Percentiles rank a stretch among this genome's conserved stretches.
Evolutionary conservation across 495 filamentous ascomycete species (phyloP).

Genomic region (Cercophora samala): DNA sequence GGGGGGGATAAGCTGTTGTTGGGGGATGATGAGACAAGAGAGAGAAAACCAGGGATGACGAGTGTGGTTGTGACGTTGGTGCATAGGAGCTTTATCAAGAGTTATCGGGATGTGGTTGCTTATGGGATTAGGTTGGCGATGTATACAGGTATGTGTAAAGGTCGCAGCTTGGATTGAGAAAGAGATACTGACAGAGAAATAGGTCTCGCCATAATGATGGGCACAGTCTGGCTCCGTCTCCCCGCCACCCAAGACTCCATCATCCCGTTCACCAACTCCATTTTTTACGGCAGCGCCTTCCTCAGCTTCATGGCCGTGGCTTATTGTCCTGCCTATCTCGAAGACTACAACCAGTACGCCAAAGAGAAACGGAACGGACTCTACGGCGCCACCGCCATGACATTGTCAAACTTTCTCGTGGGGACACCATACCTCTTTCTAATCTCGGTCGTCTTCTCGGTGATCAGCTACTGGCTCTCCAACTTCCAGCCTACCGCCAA

Average conservation of each 20-base stretch:
- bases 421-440: conserved; percentile 76
- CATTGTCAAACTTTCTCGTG: conserved; percentile 75
- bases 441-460: conserved; percentile 68
- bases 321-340: conserved; percentile 77
- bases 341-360: conserved; percentile 67
- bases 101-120: conserved; percentile 73
- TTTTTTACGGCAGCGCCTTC: conserved; percentile 68
- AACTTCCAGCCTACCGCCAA: conserved; percentile 64
- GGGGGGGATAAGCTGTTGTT: neutral
- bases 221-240: conserved; percentile 77
- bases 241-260: conserved; percentile 62
- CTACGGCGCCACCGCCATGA: conserved; percentile 67
- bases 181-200: conserved; percentile 6
- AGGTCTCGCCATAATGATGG: conserved; percentile 78
- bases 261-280: conserved; percentile 74
- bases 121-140: conserved; percentile 80
- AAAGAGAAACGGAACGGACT: conserved; percentile 82
- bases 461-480: conserved; percentile 73
- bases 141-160: conserved; percentile 68
- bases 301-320: conserved; percentile 92
- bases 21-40: conserved; percentile 16
- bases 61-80: conserved; percentile 46
- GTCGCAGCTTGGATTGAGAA: conserved; percentile 8
- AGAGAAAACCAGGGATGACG: conserved; percentile 28
- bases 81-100: conserved; percentile 73